A percentile compares a stretch with the other conserved stretches of the same genome.
phyloP scores from a whole-genome alignment of 2,329 filamentous ascomycete species.

The Stenocarpella maydis region DNA sequence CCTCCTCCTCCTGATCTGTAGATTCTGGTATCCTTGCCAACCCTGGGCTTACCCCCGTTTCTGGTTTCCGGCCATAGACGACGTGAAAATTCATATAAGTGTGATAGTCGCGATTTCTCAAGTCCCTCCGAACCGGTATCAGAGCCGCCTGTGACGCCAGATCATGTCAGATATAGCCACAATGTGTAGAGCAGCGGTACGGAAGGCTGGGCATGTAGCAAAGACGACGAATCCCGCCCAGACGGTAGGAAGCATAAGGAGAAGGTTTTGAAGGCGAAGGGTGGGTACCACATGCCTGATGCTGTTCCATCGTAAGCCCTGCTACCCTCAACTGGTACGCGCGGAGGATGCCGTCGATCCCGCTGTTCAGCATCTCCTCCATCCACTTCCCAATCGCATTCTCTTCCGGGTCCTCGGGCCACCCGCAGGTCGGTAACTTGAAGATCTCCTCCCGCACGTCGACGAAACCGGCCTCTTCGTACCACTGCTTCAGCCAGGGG shows the following conservation, averaged over 20 bases:
- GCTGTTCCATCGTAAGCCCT: constrained; percentile 13
- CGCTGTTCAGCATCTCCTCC: constrained; percentile 27
- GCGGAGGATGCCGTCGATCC: constrained; percentile 6
- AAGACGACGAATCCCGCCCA: background rate
- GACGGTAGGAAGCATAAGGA: too few relatives aligned
- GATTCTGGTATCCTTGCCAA: background rate
- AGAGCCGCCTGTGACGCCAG: constrained; percentile 51
- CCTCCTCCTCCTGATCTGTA: background rate
- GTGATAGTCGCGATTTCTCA: constrained; percentile 56
- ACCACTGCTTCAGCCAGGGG: constrained; percentile 47
- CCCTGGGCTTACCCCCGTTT: constrained; percentile 11
- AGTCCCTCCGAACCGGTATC: constrained; percentile 57
- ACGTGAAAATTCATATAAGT: constrained; percentile 59
- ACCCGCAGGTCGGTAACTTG: constrained; percentile 63
- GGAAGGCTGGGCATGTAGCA: too few relatives aligned
- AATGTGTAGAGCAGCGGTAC: too few relatives aligned
- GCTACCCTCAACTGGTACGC: constrained; percentile 32
- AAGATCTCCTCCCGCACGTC: constrained; percentile 61
- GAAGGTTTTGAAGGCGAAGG: too few relatives aligned
- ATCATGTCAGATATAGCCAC: background rate
- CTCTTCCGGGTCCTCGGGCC: constrained; percentile 56
- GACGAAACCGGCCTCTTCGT: constrained; percentile 60
- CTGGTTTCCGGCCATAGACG: constrained; percentile 60
- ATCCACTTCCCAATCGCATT: constrained; percentile 52
- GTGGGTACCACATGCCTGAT: constrained; percentile 33